phyloP scores from a whole-genome alignment of 306 rosid species.

The Senna siamea region DNA sequence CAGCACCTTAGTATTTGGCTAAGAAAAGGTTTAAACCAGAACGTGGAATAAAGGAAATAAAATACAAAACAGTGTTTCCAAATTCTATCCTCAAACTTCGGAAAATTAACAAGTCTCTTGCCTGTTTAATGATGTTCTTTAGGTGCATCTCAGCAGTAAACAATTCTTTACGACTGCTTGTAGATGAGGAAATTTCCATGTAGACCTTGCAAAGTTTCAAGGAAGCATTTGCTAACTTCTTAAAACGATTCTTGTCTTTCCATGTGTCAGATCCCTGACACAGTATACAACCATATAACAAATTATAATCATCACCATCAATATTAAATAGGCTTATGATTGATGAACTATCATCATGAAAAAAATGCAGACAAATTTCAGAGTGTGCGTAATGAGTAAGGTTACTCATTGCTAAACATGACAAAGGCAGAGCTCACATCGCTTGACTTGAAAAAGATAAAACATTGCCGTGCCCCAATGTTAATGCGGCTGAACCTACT shows the following conservation, averaged over 20 bases:
- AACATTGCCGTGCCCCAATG: not conserved
- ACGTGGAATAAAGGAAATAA: not conserved
- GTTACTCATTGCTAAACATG: conserved; percentile 6
- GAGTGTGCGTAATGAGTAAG: conserved; percentile 12
- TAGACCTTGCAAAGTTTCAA: conserved; percentile 88
- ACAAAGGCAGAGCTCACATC: conserved; percentile 1
- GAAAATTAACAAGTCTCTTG: conserved; percentile 37
- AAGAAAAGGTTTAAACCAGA: not conserved
- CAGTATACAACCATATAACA: conserved; percentile 10
- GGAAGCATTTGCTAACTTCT: conserved; percentile 79
- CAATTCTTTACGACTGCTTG: conserved; percentile 67
- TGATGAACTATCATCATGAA: conserved; percentile 5
- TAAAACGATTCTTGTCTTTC: conserved; percentile 72
- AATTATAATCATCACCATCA: conserved; percentile 6
- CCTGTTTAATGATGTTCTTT: conserved; percentile 84
- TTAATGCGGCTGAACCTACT: not conserved
- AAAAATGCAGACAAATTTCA: conserved; percentile 20
- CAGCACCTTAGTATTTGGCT: not conserved
- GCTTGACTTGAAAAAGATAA: conserved; percentile 1
- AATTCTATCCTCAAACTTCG: conserved; percentile 1
- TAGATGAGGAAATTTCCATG: conserved; percentile 67
- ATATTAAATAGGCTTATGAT: conserved; percentile 16
- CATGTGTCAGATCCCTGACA: conserved; percentile 87
- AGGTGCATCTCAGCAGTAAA: conserved; percentile 86
- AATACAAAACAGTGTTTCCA: not conserved